phyloP scores from a whole-genome alignment of 1,139 yeast species.

The Kodamaea fungicola region DNA sequence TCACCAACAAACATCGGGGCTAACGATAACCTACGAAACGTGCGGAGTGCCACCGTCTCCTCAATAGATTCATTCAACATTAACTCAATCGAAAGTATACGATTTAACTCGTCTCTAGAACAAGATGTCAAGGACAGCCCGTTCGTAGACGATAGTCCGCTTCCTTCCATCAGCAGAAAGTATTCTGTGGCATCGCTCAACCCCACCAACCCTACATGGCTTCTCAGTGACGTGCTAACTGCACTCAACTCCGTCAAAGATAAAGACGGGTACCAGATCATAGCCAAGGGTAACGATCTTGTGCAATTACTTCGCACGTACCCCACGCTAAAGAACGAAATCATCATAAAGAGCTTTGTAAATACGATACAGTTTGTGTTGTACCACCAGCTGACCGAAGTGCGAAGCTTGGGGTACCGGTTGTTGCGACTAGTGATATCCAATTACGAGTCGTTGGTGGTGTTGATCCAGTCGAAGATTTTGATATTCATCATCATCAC shows the following conservation, averaged over 20 bases:
- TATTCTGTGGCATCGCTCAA: conserved; percentile 8
- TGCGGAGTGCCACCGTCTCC: conserved; percentile 17
- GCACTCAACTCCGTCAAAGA: conserved; percentile 25
- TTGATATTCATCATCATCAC: conserved; percentile 65
- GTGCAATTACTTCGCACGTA: conserved; percentile 53
- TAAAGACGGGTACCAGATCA: conserved; percentile 44
- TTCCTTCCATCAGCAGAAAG: conserved; percentile 1
- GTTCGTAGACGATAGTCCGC: conserved; percentile 1
- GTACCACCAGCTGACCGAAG: conserved; percentile 55
- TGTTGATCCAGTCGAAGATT: conserved; percentile 47
- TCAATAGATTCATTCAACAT: conserved; percentile 21
- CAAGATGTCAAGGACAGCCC: conserved; percentile 6
- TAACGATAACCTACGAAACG: background rate
- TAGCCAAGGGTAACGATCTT: conserved; percentile 61
- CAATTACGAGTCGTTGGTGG: conserved; percentile 48
- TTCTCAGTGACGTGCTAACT: conserved; percentile 31
- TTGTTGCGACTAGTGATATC: conserved; percentile 64
- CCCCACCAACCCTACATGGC: conserved; percentile 36
- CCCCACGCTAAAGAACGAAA: conserved; percentile 63
- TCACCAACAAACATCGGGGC: background rate
- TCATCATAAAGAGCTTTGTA: conserved; percentile 61
- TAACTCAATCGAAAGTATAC: conserved; percentile 14
- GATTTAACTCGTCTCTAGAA: conserved; percentile 7
- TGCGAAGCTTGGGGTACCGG: conserved; percentile 73
- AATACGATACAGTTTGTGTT: conserved; percentile 60